These are phyloP conservation scores for Saccharomyces hybrid DNA, from an alignment of 1,139 yeast species.

Conservation along the genomic window DNA sequence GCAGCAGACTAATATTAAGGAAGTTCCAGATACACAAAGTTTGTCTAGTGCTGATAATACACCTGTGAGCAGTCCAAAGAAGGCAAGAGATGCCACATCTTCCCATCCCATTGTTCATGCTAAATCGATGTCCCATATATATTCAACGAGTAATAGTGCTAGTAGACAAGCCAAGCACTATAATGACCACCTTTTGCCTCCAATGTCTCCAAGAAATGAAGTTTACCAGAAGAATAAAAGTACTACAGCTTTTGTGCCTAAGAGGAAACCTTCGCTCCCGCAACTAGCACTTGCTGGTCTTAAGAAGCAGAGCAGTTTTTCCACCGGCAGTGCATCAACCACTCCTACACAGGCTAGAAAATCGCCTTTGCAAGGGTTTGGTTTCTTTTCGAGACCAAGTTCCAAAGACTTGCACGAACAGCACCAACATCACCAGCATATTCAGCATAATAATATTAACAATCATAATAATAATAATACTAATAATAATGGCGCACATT, in stretches of 20 bases:
- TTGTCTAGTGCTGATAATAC: slow-evolving; percentile 24
- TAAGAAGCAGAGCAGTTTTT: slow-evolving; percentile 24
- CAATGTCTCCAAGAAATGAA: slow-evolving; percentile 1
- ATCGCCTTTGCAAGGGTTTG: slow-evolving; percentile 30
- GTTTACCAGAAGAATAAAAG: slow-evolving; percentile 10
- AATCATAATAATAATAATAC: slow-evolving; percentile 8
- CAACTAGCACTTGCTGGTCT: slow-evolving; percentile 24
- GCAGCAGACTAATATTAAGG: slow-evolving; percentile 20
- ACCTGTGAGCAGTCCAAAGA: slow-evolving; percentile 22
- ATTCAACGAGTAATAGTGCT: background rate
- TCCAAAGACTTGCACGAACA: slow-evolving; percentile 21
- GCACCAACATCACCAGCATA: slow-evolving; percentile 13
- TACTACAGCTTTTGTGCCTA: slow-evolving; percentile 13
- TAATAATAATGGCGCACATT: slow-evolving; percentile 6
- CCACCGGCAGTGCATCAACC: slow-evolving; percentile 12
- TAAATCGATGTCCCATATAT: slow-evolving; percentile 2
- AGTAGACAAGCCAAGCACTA: background rate
- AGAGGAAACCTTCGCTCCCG: slow-evolving; percentile 27
- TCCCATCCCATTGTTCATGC: slow-evolving; percentile 4
- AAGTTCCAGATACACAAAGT: slow-evolving; percentile 28
- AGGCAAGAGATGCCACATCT: slow-evolving; percentile 3
- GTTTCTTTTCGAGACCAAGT: slow-evolving; percentile 26
- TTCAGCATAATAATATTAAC: slow-evolving; percentile 12
- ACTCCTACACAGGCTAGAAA: slow-evolving; percentile 20
- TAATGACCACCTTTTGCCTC: background rate